Base-by-base conservation (phyloP, 208 protist genomes). In the Leptomonas pyrrhocoris region DNA sequence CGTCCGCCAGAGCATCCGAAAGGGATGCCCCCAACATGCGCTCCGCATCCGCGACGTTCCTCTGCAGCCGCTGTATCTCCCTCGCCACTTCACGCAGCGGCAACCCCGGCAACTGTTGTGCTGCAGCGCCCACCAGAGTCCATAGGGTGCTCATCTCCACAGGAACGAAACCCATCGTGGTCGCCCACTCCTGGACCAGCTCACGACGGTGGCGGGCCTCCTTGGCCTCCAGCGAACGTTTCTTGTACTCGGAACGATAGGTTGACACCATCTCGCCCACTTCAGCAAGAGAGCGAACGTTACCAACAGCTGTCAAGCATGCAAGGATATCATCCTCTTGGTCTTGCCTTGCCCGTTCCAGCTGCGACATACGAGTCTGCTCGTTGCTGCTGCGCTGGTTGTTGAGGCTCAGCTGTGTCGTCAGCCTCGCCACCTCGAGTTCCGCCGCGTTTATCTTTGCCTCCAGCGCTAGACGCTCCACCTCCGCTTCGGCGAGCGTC, bases 151-250 rank as follows among this genome's bases (percentile, higher is more conserved):
- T n/a, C 21, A 73, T 18, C 45, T 36, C 46, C 2, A 0, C 2
- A 1, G 57, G 18, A 4, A 56, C 8, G 34, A 2, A 27, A 11
- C 42, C 16, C 60, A 46, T 31, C 12, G 18, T 49, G 15, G 46
- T 36, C 2, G 69, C 69, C 60, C 60, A 74, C 61, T 67, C 54
- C 53, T 57, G 54, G 19, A 61, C 50, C 23, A 67, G 9, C 31
- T 67, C 69, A 25, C 50, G 21, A 16, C 69, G 69, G 9, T 56
- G 43, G 34, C 43, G 23, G n/a, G 16, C 28, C 53, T 68, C 60
- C 59, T 53, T 61, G 28, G 12, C 12, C 58, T 61, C 60, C 11
- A 74, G 36, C 3, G 36, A 53, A 13, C 19, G 55, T 27, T 55
- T 61, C 43, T 55, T 36, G 34, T 56, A 50, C 28, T 62, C 60